Percentiles rank a stretch among this genome's conserved stretches.
These are phyloP conservation scores for Mortierella sp. DNA, from an alignment of 371 early-diverging fungal species.

Conservation along the genomic window DNA sequence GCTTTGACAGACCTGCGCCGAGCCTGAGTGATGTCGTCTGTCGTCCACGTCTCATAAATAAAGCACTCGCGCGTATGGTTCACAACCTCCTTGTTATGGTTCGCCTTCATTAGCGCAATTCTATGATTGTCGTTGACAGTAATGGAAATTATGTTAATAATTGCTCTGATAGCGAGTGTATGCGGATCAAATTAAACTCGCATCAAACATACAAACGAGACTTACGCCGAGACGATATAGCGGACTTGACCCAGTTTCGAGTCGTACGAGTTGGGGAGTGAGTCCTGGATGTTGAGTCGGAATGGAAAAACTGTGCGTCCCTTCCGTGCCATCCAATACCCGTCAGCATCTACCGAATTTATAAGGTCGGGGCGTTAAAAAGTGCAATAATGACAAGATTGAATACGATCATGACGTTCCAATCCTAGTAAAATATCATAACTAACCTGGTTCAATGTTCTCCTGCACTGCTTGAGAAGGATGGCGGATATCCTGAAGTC, in stretches of 20 bases:
- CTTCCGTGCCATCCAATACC: constrained; percentile 56
- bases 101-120: constrained; percentile 38
- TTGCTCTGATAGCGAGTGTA: background rate
- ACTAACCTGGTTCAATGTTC: constrained; percentile 41
- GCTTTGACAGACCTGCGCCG: constrained; percentile 49
- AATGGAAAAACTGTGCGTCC: constrained; percentile 56
- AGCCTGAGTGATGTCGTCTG: constrained; percentile 48
- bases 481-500: constrained; percentile 46
- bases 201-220: background rate
- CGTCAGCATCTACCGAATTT: constrained; percentile 45
- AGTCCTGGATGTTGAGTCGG: constrained; percentile 48
- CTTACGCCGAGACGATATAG: constrained; percentile 53
- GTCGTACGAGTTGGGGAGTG: constrained; percentile 50
- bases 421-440: background rate
- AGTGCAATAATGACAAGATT: background rate
- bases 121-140: background rate
- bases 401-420: background rate
- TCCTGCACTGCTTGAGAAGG: constrained; percentile 56
- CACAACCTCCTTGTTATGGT: constrained; percentile 43
- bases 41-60: constrained; percentile 58
- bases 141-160: background rate
- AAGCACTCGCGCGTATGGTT: constrained; percentile 45
- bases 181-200: background rate
- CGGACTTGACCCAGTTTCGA: constrained; percentile 56
- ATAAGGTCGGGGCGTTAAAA: background rate